Conservation (phyloP, 306 rosid genomes). For the Prunus davidiana region DNA sequence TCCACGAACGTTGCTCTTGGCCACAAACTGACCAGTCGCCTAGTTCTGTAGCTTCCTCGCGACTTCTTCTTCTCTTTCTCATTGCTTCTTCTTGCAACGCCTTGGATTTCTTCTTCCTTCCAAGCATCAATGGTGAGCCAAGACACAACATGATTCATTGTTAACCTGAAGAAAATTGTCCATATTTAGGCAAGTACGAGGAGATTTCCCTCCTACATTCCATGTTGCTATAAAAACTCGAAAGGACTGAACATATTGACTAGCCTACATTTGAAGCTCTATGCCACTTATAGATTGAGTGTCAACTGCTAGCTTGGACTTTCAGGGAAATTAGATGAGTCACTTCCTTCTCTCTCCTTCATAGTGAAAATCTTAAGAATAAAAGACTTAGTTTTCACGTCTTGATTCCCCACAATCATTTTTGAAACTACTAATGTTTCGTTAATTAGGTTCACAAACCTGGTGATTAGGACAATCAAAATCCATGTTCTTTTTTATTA, state of each 20-base stretch:
- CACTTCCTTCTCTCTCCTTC: conserved; percentile 55
- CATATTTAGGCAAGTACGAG: too few relatives aligned
- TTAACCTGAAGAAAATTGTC: too few relatives aligned
- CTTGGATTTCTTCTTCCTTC: too few relatives aligned
- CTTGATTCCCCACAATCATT: conserved; percentile 38
- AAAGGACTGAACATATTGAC: conserved; percentile 51
- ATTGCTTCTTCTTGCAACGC: too few relatives aligned
- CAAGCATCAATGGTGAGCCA: too few relatives aligned
- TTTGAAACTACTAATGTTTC: conserved; percentile 19
- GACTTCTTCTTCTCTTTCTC: too few relatives aligned
- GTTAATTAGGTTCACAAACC: conserved; percentile 27
- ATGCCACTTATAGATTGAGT: conserved; percentile 25
- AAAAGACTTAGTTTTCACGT: conserved; percentile 59
- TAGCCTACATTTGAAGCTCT: conserved; percentile 46
- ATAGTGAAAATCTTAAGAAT: conserved; percentile 54
- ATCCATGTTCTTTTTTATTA: too few relatives aligned
- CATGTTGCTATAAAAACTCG: conserved; percentile 1
- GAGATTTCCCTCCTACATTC: too few relatives aligned
- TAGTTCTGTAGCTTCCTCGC: too few relatives aligned
- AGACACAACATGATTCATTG: too few relatives aligned
- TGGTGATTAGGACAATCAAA: background rate
- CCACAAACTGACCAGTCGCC: too few relatives aligned
- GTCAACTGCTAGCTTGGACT: conserved; percentile 29
- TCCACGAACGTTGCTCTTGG: too few relatives aligned
- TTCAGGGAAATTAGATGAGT: conserved; percentile 47